Evolutionary conservation across 2,329 filamentous ascomycete species (phyloP), one percentile per base, ranked within the genome.

Genomic region (Chrysosporium queenslandicum): DNA sequence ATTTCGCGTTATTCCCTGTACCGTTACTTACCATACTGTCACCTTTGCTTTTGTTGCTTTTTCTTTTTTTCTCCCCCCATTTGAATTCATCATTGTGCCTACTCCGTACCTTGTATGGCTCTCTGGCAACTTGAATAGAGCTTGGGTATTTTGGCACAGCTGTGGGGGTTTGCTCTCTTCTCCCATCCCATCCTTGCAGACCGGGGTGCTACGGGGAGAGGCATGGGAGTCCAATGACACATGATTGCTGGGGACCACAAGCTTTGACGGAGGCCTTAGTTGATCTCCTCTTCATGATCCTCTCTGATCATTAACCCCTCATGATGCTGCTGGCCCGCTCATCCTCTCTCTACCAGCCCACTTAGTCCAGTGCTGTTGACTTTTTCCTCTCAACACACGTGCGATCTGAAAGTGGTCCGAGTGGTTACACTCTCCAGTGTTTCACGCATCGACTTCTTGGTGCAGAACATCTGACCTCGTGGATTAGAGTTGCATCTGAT

Each of bases 21-120:
- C 36, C 23, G 18, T 46, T 52, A 21, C 32, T 43, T 43, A 43
- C 48, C 20, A 45, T 51, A 51, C 48, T 45, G 48, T 51, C 48
- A 43, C 12, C 18, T 9, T 27, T 23, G n/a, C 42, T 46, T 27
- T 46, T 36, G 43, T 36, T 29, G 3, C 14, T 34, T 11, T 36
- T 18, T 4, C 4, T 21, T 34, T 11, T 30, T 21, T 20, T 40
- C 21, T 30, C 41, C 6, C 14, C n/a, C n/a, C n/a, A n/a, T n/a
- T n/a, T n/a, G n/a, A n/a, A n/a, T n/a, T n/a, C n/a, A n/a, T n/a
- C n/a, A n/a, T n/a, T n/a, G n/a, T n/a, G n/a, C n/a, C n/a, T n/a
- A n/a, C n/a, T n/a, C n/a, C n/a, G n/a, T n/a, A n/a, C n/a, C n/a
- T n/a, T n/a, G n/a, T n/a, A n/a, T n/a, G n/a, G n/a, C n/a, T n/a